Base-by-base conservation (phyloP, 2,329 filamentous ascomycete species). In the Thielaviopsis punctulata region DNA sequence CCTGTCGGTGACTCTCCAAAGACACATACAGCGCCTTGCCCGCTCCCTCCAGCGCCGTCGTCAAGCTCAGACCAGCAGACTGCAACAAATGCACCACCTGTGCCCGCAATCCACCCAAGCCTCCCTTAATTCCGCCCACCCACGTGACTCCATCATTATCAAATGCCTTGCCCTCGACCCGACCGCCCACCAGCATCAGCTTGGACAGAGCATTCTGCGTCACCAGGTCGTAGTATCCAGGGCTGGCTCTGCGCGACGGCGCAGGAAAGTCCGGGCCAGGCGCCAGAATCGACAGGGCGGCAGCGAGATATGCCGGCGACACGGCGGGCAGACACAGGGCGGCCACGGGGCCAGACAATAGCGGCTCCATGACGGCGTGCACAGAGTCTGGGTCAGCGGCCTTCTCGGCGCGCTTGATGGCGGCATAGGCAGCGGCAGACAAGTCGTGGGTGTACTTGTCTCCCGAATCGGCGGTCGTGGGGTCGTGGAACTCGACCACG, bases 161-260 rank as follows among this genome's bases (percentile, higher is more conserved):
- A 61, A 95, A 89, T 27, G 87, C 78, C 65, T 80, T 82, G 57
- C 85, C 85, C 62, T 98, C 92, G 25, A 95, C 77, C 49, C 92
- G 75, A 13, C 89, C 89, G 51, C 88, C 92, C 13, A 98, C 69
- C 30, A 98, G 68, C 64, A 94, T 73, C 57, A 98, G 68, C 69
- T 98, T 98, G 61, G 87, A 80, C 59, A 98, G 65, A 7, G 85
- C 92, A 57, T 71, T 77, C 66, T 95, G 89, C 52, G 90, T 86
- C 1, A 73, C 66, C 0, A 79, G 73, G 52, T 95, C 90, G 64
- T 94, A 76, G 67, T 88, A 95, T 12, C 81, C 80, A 0, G 90
- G 88, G 60, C 76, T 86, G 60, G 78, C 81, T 65, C 76, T 82
- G 56, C 86, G 76, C 49, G 77, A 79, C 1, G 90, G 90, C 3